Conservation (phyloP, 208 protist species). For the Acanthamoeba rhysodes region DNA sequence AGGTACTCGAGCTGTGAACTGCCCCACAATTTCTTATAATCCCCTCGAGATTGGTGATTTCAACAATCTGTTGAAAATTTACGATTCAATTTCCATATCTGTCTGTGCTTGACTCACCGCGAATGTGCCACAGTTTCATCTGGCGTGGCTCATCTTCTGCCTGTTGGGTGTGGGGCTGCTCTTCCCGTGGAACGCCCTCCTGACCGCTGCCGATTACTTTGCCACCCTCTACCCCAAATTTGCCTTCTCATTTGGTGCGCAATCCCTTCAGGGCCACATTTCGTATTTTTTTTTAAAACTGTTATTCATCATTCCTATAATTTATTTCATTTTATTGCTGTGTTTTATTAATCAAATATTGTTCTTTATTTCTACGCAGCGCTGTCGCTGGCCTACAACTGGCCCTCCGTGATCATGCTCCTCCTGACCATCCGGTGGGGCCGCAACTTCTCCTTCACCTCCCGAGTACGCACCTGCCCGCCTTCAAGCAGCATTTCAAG, state of each 20-base stretch:
- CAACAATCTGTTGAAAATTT: no score
- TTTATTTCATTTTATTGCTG: background rate
- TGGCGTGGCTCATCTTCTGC: conserved; percentile 79
- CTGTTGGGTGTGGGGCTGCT: conserved; percentile 79
- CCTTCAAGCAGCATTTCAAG: no score
- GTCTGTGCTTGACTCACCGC: background rate
- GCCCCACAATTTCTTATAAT: background rate
- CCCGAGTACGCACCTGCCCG: conserved; percentile 64
- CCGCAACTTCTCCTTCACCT: conserved; percentile 77
- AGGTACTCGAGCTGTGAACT: background rate
- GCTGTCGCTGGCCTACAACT: conserved; percentile 82
- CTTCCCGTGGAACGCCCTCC: conserved; percentile 80
- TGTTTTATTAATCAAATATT: no score
- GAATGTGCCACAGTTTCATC: conserved; percentile 10
- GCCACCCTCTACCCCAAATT: conserved; percentile 66
- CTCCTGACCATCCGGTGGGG: conserved; percentile 75
- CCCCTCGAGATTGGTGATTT: background rate
- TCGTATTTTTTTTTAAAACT: background rate
- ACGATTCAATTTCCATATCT: background rate
- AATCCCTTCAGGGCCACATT: background rate
- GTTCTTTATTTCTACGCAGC: background rate
- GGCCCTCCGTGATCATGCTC: conserved; percentile 74
- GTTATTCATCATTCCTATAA: background rate
- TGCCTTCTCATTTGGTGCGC: conserved; percentile 73
- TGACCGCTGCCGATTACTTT: conserved; percentile 80